Evolutionary conservation across 257 asterid genomes (phyloP).

Genomic region (Solanum ossicruentum): DNA sequence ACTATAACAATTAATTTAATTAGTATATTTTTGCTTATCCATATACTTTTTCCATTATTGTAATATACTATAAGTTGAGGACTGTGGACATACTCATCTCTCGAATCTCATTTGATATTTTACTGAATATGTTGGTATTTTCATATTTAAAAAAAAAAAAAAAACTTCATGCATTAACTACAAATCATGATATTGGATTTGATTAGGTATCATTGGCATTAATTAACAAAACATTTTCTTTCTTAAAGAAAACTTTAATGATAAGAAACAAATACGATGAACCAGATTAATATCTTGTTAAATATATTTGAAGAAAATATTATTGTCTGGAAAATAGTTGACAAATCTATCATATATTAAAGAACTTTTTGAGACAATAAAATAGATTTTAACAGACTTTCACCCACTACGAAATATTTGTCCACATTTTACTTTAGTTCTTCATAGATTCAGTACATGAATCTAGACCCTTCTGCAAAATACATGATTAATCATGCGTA

Average conservation of each 20-base stretch:
- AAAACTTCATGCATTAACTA: not conserved
- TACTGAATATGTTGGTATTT: too few relatives aligned
- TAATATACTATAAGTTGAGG: too few relatives aligned
- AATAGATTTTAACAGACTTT: not conserved
- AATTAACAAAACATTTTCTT: not conserved
- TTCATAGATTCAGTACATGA: constrained; percentile 3
- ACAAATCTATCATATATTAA: not conserved
- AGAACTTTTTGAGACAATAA: not conserved
- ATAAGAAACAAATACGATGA: not conserved
- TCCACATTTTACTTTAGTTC: not conserved
- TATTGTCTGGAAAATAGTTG: constrained; percentile 1
- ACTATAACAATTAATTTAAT: too few relatives aligned
- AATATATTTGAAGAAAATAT: not conserved
- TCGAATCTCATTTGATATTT: too few relatives aligned
- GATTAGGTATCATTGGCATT: not conserved
- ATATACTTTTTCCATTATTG: too few relatives aligned
- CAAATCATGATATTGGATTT: not conserved
- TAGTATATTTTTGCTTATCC: too few relatives aligned
- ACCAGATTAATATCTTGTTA: not conserved
- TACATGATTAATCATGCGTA: not conserved
- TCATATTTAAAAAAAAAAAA: not conserved
- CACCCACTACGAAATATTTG: not conserved
- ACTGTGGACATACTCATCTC: too few relatives aligned
- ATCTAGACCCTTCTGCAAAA: not conserved
- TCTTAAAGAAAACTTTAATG: not conserved